Base-by-base conservation (phyloP, 768 basidiomycete species). In the Podaxis pistillaris region DNA sequence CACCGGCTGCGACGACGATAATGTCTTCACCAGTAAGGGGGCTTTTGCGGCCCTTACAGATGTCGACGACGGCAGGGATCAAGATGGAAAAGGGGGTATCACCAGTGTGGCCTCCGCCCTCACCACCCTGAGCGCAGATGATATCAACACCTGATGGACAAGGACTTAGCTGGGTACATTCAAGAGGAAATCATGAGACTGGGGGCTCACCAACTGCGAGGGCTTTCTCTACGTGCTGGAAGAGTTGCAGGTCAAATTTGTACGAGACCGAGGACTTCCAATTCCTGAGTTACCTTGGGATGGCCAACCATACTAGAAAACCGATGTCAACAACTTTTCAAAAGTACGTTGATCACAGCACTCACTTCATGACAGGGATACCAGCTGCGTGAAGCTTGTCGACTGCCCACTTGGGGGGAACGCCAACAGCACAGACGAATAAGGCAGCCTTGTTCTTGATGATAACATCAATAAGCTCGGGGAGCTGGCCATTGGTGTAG, bases 41-140 rank as follows among this genome's bases (percentile, higher is more conserved):
- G 71, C 88, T 91, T 67, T 80, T 89, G 46, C 79, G 76, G 65
- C 78, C 75, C 69, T 83, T 86, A 75, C 88, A 91, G n/a, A 88
- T 70, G 72, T 94, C 94, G 51, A 94, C 91, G 56, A 87, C 86
- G 0, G 89, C 86, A 8, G 93, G 93, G 56, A 94, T 89, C 33
- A 95, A 83, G 65, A 94, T 83, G 11, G 89, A 90, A 71, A 91
- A 91, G 1, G 90, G 82, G 11, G 83, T 91, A 58, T 92, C 89
- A 44, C 94, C 91, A 0, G 93, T 94, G 75, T 94, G 93, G 12
- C 93, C 93, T 28, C 93, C 93, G 19, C 92, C 93, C 74, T 94
- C 93, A 17, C 91, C 91, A 37, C 89, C 90, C 72, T 92, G 92
- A 1, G 91, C 93, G 70, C 93, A 93, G 52, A 96, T 93, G 64